Percentiles rank a stretch among this genome's conserved stretches.
Evolutionary conservation across 192 early-diverging fungal genomes (phyloP).

Genomic region (Coemansia sp.): DNA sequence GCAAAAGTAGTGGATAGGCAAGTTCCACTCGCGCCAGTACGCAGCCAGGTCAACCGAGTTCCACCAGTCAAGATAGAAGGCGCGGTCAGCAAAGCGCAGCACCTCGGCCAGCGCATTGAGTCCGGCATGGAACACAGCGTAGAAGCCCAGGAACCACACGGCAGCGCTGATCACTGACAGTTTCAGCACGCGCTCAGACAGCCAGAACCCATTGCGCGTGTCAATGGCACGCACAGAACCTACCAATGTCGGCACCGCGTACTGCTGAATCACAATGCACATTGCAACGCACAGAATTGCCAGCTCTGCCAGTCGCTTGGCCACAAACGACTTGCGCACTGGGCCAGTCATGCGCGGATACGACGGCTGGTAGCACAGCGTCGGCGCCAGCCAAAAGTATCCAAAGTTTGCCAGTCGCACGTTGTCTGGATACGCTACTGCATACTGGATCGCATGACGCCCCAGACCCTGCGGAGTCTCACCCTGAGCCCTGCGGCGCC

Average conservation of each 20-base stretch:
- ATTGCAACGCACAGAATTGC: constrained; percentile 66
- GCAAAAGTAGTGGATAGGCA: constrained; percentile 82
- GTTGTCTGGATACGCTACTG: constrained; percentile 71
- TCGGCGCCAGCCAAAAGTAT: constrained; percentile 82
- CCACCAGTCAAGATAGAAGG: constrained; percentile 91
- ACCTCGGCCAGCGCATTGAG: constrained; percentile 81
- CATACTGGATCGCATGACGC: constrained; percentile 52
- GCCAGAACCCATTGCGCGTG: constrained; percentile 60
- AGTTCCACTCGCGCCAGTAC: constrained; percentile 93
- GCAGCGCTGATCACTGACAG: constrained; percentile 71
- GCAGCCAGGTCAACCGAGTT: constrained; percentile 72
- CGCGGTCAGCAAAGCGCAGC: constrained; percentile 82
- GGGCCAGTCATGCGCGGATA: constrained; percentile 66
- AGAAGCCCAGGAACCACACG: constrained; percentile 92
- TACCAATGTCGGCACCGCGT: constrained; percentile 75
- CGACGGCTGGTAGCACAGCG: constrained; percentile 83
- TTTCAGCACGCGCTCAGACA: constrained; percentile 86
- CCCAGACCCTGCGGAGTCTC: constrained; percentile 1
- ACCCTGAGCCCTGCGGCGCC: background rate
- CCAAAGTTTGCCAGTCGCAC: constrained; percentile 60
- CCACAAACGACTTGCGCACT: constrained; percentile 72
- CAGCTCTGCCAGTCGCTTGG: constrained; percentile 78
- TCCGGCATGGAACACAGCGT: constrained; percentile 76
- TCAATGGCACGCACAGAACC: constrained; percentile 76
- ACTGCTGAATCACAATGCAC: constrained; percentile 78